Conservation (phyloP, 768 basidiomycete genomes). For the Podaxis sp. region DNA sequence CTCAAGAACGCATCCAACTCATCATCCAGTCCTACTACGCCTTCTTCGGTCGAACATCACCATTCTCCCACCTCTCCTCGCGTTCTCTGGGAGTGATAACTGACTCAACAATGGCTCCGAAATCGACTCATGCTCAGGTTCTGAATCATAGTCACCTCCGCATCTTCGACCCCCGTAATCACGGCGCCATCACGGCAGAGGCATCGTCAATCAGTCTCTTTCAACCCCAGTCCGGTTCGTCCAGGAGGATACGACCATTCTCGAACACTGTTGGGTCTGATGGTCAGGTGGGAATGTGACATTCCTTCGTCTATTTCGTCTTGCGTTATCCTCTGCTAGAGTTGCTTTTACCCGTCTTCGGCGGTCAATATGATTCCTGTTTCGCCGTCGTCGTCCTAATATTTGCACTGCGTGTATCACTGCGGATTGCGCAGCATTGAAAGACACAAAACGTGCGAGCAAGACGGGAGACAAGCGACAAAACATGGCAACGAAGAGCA, state of each 20-base stretch:
- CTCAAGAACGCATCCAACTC: slow-evolving; percentile 79
- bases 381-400: slow-evolving; percentile 30
- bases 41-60: slow-evolving; percentile 41
- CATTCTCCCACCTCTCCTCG: slow-evolving; percentile 22
- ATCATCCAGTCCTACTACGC: slow-evolving; percentile 78
- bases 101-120: slow-evolving; percentile 7
- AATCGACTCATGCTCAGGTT: slow-evolving; percentile 4
- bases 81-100: slow-evolving; percentile 8
- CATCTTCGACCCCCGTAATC: background rate
- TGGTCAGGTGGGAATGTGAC: background rate
- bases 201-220: slow-evolving; percentile 37
- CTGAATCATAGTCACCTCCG: slow-evolving; percentile 14
- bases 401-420: slow-evolving; percentile 25
- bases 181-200: slow-evolving; percentile 39
- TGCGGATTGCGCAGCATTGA: no score
- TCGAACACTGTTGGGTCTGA: slow-evolving; percentile 15
- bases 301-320: slow-evolving; percentile 32
- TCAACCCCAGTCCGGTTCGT: background rate
- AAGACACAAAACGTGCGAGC: slow-evolving; percentile 7
- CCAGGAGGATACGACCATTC: background rate
- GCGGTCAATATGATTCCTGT: slow-evolving; percentile 16
- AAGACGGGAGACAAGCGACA: slow-evolving; percentile 11
- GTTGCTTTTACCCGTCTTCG: background rate
- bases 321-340: slow-evolving; percentile 27
- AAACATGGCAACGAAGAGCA: no score